Base-by-base conservation (phyloP, 768 basidiomycete species). In the Coprinopsis strossmayeri region DNA sequence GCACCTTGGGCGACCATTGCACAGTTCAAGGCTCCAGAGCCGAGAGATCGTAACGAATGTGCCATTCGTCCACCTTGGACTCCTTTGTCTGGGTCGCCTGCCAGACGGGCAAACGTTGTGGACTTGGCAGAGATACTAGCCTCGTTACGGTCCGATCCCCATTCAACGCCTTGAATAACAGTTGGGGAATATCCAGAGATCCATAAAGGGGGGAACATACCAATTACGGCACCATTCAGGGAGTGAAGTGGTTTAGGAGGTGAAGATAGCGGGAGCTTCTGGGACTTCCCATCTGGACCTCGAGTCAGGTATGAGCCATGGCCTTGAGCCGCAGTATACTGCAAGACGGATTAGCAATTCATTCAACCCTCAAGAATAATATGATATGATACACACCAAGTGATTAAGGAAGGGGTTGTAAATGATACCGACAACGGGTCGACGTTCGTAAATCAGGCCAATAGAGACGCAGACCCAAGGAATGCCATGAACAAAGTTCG, bases 371-470 rank as follows among this genome's bases (percentile, higher is more conserved):
- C n/a, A n/a, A n/a, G n/a, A n/a, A n/a, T n/a, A n/a, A n/a, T n/a
- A n/a, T n/a, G n/a, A n/a, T n/a, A n/a, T n/a, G n/a, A n/a, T n/a
- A 57, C 75, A 54, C 48, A 87, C 86, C 46, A 95, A 73, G 45
- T 93, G 81, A 53, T 91, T 78, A 46, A 93, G 75, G 75, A 92
- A 93, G 0, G 94, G 94, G 61, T 93, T 93, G 70, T 82, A 95
- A 52, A 97, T 84, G 34, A 98, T 92, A 1, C 94, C 94, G 15
- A 96, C 73, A 5, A 94, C 77, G 1, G 94, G 91, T 5, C 79
- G 73, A 53, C 82, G 82, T 50, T 84, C 74, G 69, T 88, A 84
- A 52, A 94, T 84, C 57, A 98, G 72, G 5, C 93, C 94, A 45
- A 98, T 78, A 15, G 93, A 96, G 62, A 94, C 87, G 64, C 89